Percentiles rank a stretch among this genome's conserved stretches.
Evolutionary conservation across 352 stramenopile species (phyloP).

Genomic region (Globisporangium ultimum): DNA sequence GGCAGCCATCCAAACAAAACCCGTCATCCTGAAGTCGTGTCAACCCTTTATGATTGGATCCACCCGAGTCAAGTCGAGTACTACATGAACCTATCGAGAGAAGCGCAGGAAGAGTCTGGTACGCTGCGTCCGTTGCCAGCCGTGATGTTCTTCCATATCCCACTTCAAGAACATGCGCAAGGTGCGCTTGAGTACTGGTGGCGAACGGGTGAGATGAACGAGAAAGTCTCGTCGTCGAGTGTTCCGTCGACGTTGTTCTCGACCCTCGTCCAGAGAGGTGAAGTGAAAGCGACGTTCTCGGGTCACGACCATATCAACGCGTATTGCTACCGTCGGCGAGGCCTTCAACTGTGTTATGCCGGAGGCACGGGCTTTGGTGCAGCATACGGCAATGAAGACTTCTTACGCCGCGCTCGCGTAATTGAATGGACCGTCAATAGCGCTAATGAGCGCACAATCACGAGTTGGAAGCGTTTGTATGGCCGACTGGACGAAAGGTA

Average conservation of each 20-base stretch:
- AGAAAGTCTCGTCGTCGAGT: conserved; percentile 21
- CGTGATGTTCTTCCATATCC: conserved; percentile 40
- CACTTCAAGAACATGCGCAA: conserved; percentile 36
- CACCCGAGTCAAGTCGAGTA: conserved; percentile 45
- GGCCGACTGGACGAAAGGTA: conserved; percentile 23
- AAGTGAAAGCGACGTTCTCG: conserved; percentile 54
- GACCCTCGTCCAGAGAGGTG: conserved; percentile 32
- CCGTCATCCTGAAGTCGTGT: conserved; percentile 22
- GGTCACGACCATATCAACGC: conserved; percentile 57
- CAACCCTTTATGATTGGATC: conserved; percentile 39
- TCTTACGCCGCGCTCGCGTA: conserved; percentile 27
- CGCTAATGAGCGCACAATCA: conserved; percentile 31
- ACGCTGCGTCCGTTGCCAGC: too few species aligned
- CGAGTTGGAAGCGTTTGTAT: conserved; percentile 45
- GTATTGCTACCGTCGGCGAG: conserved; percentile 38
- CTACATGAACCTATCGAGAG: conserved; percentile 27
- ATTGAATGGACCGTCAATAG: conserved; percentile 39
- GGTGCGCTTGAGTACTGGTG: conserved; percentile 11
- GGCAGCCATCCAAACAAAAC: conserved; percentile 25
- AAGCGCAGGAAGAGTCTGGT: not conserved
- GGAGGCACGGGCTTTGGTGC: conserved; percentile 37
- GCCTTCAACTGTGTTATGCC: conserved; percentile 51
- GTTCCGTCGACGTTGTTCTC: conserved; percentile 38
- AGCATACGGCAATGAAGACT: conserved; percentile 27
- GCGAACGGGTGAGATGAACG: conserved; percentile 23